Conservation (phyloP, 169 alveolate species). For the Plasmodium ovale region DNA sequence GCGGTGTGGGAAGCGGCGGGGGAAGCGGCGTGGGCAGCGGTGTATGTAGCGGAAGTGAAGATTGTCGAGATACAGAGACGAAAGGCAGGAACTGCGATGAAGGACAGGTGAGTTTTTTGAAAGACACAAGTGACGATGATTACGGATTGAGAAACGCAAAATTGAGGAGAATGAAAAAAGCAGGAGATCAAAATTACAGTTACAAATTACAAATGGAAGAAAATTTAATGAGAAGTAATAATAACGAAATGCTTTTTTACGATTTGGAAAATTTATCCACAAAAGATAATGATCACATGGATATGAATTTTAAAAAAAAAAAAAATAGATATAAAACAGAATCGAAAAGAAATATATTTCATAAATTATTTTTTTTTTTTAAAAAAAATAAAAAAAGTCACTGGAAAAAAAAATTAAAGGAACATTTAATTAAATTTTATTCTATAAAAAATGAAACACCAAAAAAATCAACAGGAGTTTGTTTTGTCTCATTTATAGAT, state of each 20-base stretch:
- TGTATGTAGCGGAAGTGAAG: background rate
- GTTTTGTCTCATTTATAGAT: conserved; percentile 72
- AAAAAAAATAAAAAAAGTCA: conserved; percentile 68
- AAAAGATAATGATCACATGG: conserved; percentile 49
- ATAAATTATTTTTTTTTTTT: conserved; percentile 39
- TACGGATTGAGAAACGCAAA: background rate
- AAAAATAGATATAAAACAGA: conserved; percentile 13
- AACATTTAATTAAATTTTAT: conserved; percentile 63
- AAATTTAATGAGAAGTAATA: conserved; percentile 25
- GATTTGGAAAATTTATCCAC: conserved; percentile 47
- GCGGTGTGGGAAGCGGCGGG: no score
- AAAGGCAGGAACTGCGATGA: background rate
- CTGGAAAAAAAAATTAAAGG: conserved; percentile 71
- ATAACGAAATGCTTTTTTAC: conserved; percentile 59
- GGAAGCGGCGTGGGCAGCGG: no score
- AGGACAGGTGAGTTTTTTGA: conserved; percentile 9
- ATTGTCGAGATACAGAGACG: background rate
- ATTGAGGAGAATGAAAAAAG: conserved; percentile 26
- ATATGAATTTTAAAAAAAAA: conserved; percentile 15
- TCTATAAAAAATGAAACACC: conserved; percentile 69
- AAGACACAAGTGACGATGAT: conserved; percentile 52
- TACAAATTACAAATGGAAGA: conserved; percentile 41
- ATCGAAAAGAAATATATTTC: conserved; percentile 23
- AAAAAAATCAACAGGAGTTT: conserved; percentile 69
- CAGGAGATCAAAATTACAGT: conserved; percentile 7